Percentiles rank a stretch among this genome's conserved stretches.
phyloP scores from a whole-genome alignment of 768 basidiomycete genomes.

The Pholiota conissans region DNA sequence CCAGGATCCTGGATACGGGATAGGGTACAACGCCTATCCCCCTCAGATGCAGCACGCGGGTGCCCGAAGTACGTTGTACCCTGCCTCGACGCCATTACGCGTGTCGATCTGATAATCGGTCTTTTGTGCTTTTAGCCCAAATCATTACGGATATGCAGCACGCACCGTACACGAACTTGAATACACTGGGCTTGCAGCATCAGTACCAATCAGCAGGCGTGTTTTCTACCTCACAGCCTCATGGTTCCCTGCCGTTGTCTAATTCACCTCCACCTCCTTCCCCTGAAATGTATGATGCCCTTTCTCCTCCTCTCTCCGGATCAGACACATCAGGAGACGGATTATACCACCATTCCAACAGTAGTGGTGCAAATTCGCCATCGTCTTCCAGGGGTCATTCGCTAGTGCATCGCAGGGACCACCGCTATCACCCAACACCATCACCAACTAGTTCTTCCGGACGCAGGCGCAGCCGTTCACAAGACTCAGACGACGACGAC shows the following conservation, averaged over 20 bases:
- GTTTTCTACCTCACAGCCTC: slow-evolving; percentile 61
- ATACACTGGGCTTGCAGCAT: slow-evolving; percentile 64
- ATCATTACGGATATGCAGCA: slow-evolving; percentile 64
- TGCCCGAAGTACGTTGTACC: slow-evolving; percentile 67
- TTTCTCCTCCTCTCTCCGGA: slow-evolving; percentile 85
- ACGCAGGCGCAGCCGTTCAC: slow-evolving; percentile 68
- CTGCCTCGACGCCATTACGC: slow-evolving; percentile 39
- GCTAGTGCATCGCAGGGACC: slow-evolving; percentile 66
- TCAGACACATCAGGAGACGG: slow-evolving; percentile 88
- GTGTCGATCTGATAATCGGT: slow-evolving; percentile 66
- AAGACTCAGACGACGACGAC: slow-evolving; percentile 73
- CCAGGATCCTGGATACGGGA: slow-evolving; percentile 53
- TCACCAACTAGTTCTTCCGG: slow-evolving; percentile 77
- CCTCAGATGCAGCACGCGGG: slow-evolving; percentile 45
- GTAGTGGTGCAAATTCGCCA: slow-evolving; percentile 75
- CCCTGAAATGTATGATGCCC: slow-evolving; percentile 79
- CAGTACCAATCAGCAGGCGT: slow-evolving; percentile 62
- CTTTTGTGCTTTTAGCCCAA: slow-evolving; percentile 51
- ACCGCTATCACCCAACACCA: slow-evolving; percentile 80
- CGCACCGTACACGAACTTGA: slow-evolving; percentile 42
- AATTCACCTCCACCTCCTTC: slow-evolving; percentile 76
- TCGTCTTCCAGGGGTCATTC: slow-evolving; percentile 75
- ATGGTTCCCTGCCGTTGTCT: slow-evolving; percentile 65
- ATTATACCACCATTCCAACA: slow-evolving; percentile 77
- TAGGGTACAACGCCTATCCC: slow-evolving; percentile 61